Base-by-base conservation (phyloP, 2,329 filamentous ascomycete genomes). In the Cladophialophora psammophila region DNA sequence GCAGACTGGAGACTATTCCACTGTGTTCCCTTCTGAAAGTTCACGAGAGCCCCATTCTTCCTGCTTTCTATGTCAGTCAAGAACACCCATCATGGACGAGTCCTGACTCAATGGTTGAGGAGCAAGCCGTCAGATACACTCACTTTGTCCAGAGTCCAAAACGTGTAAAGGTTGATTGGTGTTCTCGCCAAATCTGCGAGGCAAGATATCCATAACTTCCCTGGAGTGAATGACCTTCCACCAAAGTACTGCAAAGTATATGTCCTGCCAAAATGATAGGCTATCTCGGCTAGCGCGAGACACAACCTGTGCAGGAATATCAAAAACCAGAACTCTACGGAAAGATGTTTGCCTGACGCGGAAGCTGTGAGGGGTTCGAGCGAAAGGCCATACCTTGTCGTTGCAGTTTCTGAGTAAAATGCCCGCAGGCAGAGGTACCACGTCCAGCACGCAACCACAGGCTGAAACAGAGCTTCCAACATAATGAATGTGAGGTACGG, bases 11-110 rank as follows among this genome's bases (percentile, higher is more conserved):
- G n/a, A 42, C 40, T 42, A 42, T n/a, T n/a, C 40, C n/a, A n/a
- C 40, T n/a, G 4, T 42, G 40, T 2, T 42, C 40, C n/a, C 40
- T 42, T 42, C 40, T 42, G 12, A 42, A n/a, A 42, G 12, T 42
- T 42, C n/a, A n/a, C 40, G 40, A 42, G 40, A 42, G 10, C 40
- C 40, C 40, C 40, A 42, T 42, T 42, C 40, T 42, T 42, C 40
- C 40, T 42, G 40, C 40, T 42, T 42, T n/a, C 40, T 42, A n/a
- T n/a, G 40, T 42, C 40, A 42, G 40, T n/a, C n/a, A n/a, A 42
- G 40, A 42, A 42, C 40, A 12, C 40, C 40, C 12, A 2, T 12
- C 10, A 42, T 42, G 40, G n/a, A 42, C n/a, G 40, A 12, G n/a
- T 42, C 10, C n/a, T 3, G 40, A 42, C 10, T 4, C 40, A 42